phyloP scores from a whole-genome alignment of 768 basidiomycete species.

The Leccinum arenicola region DNA sequence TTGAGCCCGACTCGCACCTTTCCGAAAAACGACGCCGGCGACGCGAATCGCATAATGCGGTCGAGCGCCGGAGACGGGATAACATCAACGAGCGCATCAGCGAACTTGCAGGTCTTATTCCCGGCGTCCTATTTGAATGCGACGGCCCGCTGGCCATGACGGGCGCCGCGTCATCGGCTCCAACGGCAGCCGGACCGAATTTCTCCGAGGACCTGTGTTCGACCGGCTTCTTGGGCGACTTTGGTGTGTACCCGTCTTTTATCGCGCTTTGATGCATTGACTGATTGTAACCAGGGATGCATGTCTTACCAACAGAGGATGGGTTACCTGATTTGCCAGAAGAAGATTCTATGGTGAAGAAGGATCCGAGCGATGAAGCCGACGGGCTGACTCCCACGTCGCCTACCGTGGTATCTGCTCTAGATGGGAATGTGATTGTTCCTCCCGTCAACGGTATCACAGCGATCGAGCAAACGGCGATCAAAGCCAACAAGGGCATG shows the following conservation, averaged over 20 bases:
- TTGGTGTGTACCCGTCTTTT: constrained; percentile 14
- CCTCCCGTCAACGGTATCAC: constrained; percentile 10
- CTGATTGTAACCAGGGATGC: constrained; percentile 18
- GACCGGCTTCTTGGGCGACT: constrained; percentile 18
- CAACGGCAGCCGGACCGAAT: constrained; percentile 11
- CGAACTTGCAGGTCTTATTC: constrained; percentile 85
- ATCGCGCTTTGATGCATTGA: neutral
- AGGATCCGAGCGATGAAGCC: constrained; percentile 30
- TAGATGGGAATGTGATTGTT: constrained; percentile 5
- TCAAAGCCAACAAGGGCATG: constrained; percentile 95
- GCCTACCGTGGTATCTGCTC: constrained; percentile 14
- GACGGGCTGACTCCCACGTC: constrained; percentile 22
- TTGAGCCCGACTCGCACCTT: constrained; percentile 41
- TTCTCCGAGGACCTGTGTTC: constrained; percentile 22
- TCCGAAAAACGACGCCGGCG: constrained; percentile 79
- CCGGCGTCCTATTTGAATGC: constrained; percentile 77
- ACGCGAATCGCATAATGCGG: constrained; percentile 88
- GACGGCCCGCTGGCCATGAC: constrained; percentile 31
- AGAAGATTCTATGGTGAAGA: constrained; percentile 24
- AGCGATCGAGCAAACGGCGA: constrained; percentile 39
- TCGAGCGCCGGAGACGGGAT: constrained; percentile 82
- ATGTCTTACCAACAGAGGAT: constrained; percentile 24
- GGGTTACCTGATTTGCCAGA: constrained; percentile 31
- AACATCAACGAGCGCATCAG: constrained; percentile 96
- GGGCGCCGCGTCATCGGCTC: constrained; percentile 10